Evolutionary conservation across 306 rosid genomes (phyloP), one percentile per base, ranked within the genome.

Genomic region (Pachyrhizus erosus): DNA sequence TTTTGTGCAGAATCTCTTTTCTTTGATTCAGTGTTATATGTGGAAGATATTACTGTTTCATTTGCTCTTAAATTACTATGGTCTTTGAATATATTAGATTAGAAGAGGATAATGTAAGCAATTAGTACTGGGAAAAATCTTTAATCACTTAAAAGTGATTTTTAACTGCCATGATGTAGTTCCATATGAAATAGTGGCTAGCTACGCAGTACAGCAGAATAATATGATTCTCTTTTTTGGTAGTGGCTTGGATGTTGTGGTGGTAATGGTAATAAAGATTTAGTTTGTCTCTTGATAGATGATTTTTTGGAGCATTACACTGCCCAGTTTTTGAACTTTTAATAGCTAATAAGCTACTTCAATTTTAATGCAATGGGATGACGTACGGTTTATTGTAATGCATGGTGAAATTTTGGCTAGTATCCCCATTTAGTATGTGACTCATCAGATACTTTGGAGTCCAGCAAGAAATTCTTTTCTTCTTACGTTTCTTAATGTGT

Each of bases 301-400:
- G 34, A 18, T 31, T 31, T 27, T 15, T 70, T 17, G 11, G 42
- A 66, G 24, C 31, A 5, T 14, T 52, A 42, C 39, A 34, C 6
- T 39, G 18, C 31, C 27, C 7, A 64, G 48, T 42, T 17, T 84
- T 73, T 21, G n/a, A 21, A 55, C 66, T 33, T 45, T 37, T 54
- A 68, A 40, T 42, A 9, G 21, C 45, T n/a, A 10, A 18, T 29
- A 26, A 5, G 33, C 15, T 26, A 12, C 33, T 43, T 9, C 2
- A 49, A 29, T 80, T 48, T 75, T 27, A 69, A 61, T 76, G 82
- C 69, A 31, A 18, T 21, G 46, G 39, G 11, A 26, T 67, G 60
- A 24, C 49, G 71, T 43, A 3, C 2, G 11, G 81, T 49, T 85
- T 80, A 29, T 71, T 13, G 65, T 39, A 34, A 39, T 61, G 65